Evolutionary conservation across 306 rosid genomes (phyloP), one percentile per base, ranked within the genome.

Genomic region (Elaeagnus macrophylla): DNA sequence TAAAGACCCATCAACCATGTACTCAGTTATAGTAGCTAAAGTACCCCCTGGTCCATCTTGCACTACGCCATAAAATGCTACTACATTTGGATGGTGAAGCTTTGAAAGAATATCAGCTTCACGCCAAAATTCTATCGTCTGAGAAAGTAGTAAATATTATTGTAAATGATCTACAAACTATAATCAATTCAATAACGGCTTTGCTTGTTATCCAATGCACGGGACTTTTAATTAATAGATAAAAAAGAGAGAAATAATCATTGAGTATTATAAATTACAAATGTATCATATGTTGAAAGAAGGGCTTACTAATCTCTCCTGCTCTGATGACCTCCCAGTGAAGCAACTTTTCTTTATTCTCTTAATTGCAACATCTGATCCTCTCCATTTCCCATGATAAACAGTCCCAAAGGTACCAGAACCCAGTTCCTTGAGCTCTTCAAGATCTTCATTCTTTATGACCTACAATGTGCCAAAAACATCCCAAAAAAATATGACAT

Each of bases 61-160:
- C 51, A 77, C 82, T 36, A 77, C 78, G 1, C 82, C 82, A 61
- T 77, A 77, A 69, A 77, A 77, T 37, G 96, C 94, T 56, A 88
- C 88, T 72, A 88, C 88, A 74, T 88, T 88, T 53, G 96, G 96
- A 82, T 88, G 96, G 57, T 88, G 96, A 64, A 88, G 85, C 69
- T 84, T 75, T 8, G 94, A 75, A 67, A 88, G 94, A 69, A 81
- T 88, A 57, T 70, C 83, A 11, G 96, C 96, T 61, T 88, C 96
- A 17, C 78, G 81, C 96, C 96, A 88, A 77, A 88, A 88, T 57
- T 88, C 96, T 36, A 67, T 37, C 0, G 81, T 88, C 96, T 84
- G 56, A 47, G 5, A 17, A 48, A 36, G 12, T 35, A 58, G 12
- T 0, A 48, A 12, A 54, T 49, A 53, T 42, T 37, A 53, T 41